phyloP scores from a whole-genome alignment of 441 rosid species.

The Brassica hybrid region DNA sequence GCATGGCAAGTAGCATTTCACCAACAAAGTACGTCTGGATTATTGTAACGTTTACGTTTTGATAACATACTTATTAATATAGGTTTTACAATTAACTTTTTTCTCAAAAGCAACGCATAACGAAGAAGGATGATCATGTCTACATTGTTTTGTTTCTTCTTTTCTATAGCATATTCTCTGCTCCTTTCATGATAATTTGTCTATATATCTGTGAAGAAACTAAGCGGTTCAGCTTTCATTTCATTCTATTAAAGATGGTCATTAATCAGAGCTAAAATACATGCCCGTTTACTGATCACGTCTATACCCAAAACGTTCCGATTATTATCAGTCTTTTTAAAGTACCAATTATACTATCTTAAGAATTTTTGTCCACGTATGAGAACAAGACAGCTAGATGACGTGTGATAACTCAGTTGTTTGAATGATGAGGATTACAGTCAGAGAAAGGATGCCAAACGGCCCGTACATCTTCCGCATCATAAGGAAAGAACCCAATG shows the following conservation, averaged over 20 bases:
- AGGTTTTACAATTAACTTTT: background rate
- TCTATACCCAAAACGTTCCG: background rate
- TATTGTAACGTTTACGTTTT: no score
- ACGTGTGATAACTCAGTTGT: background rate
- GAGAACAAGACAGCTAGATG: background rate
- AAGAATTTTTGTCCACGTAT: background rate
- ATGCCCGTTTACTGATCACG: background rate
- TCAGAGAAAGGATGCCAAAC: conserved; percentile 2
- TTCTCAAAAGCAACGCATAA: background rate
- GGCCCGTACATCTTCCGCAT: conserved; percentile 32
- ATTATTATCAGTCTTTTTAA: background rate
- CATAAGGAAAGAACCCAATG: conserved; percentile 26
- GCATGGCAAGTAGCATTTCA: no score
- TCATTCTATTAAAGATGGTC: background rate
- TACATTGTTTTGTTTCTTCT: no score
- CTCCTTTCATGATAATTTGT: background rate
- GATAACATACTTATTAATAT: background rate
- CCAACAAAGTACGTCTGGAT: no score
- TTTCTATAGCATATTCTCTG: no score
- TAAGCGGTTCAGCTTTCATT: background rate
- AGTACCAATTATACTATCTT: background rate
- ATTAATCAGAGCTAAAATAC: background rate
- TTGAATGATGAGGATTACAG: conserved; percentile 31
- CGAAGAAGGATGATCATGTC: background rate
- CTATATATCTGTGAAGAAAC: background rate